Evolutionary conservation across 495 filamentous ascomycete genomes (phyloP), one percentile per base, ranked within the genome.

Genomic region (Daldinia concentrica): DNA sequence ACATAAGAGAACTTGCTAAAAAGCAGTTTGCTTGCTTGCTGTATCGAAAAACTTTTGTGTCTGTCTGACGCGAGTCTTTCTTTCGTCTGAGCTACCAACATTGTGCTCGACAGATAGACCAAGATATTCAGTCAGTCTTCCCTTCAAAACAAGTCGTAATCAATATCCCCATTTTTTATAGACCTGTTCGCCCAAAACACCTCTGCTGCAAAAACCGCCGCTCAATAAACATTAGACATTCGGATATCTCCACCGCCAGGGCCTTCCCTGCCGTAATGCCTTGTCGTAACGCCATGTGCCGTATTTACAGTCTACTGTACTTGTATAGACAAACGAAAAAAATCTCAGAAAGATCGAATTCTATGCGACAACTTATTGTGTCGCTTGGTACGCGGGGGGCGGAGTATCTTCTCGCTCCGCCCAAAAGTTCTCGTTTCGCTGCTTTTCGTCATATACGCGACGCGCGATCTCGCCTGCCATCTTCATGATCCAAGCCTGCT

Each of bases 391-490:
- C 58, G 89, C 89, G 9, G 89, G 89, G 29, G 89, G 89, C 1
- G 88, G 89, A 7, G 79, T 76, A n/a, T 88, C 86, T 41, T 89
- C 84, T 37, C 75, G 78, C 59, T 82, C 86, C 29, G 79, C 82
- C 80, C 79, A 84, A 27, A 82, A 81, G 19, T 76, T 75, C 51
- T 78, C 69, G 64, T 83, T 82, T 64, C 84, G 82, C 72, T 81
- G 78, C 75, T 86, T 81, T 75, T 86, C 83, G 56, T 97, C 92
- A 62, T 93, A 89, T 68, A 95, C 90, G 29, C 91, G 90, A 71
- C 91, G 86, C 43, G 93, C 93, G 51, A 98, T 94, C 79, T 99
- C 95, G 51, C 88, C 87, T 6, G 95, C 94, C 80, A 99, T 91
- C 81, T 94, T 93, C 82, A 91, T 90, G 71, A 98, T 90, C 87